phyloP scores from a whole-genome alignment of 2,329 filamentous ascomycete species.

The Lasiodiplodia sp. region DNA sequence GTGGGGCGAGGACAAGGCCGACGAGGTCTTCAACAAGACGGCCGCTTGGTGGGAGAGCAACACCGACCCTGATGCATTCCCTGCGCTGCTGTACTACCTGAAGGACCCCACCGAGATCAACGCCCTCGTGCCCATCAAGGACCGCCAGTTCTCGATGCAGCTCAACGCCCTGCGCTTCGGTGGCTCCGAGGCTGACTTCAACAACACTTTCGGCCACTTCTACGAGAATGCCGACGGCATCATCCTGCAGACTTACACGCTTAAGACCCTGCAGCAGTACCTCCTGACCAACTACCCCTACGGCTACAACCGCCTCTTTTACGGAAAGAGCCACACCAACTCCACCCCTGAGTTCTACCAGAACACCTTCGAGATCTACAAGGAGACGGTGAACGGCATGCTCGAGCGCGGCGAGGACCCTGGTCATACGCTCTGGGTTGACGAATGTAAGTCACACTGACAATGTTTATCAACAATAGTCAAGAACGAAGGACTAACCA shows the following conservation, averaged over 20 bases:
- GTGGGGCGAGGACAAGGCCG: slow-evolving; percentile 19
- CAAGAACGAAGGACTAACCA: not conserved
- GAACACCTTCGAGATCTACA: slow-evolving; percentile 24
- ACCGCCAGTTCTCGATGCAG: slow-evolving; percentile 18
- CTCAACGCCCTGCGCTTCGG: slow-evolving; percentile 23
- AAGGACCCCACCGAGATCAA: slow-evolving; percentile 25
- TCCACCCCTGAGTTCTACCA: slow-evolving; percentile 18
- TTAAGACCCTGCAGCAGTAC: slow-evolving; percentile 27
- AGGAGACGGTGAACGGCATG: slow-evolving; percentile 28
- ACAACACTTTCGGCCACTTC: slow-evolving; percentile 21
- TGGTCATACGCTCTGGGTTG: slow-evolving; percentile 26
- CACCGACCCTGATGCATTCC: slow-evolving; percentile 11
- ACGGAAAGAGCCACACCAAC: slow-evolving; percentile 29
- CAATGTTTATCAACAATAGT: not conserved
- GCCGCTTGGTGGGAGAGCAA: slow-evolving; percentile 21
- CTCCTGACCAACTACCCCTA: slow-evolving; percentile 28
- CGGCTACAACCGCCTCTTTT: slow-evolving; percentile 28
- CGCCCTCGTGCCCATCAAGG: slow-evolving; percentile 11
- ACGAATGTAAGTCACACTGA: slow-evolving; percentile 4
- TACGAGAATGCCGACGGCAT: slow-evolving; percentile 6
- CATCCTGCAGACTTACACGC: slow-evolving; percentile 11
- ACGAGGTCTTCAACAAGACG: slow-evolving; percentile 6
- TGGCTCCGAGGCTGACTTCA: slow-evolving; percentile 17
- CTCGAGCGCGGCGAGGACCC: slow-evolving; percentile 25
- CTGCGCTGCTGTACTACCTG: slow-evolving; percentile 27